A percentile compares a stretch with the other conserved stretches of the same genome.
Conservation (phyloP, 2,329 filamentous ascomycete genomes). For the Venturiaceae sp. region DNA sequence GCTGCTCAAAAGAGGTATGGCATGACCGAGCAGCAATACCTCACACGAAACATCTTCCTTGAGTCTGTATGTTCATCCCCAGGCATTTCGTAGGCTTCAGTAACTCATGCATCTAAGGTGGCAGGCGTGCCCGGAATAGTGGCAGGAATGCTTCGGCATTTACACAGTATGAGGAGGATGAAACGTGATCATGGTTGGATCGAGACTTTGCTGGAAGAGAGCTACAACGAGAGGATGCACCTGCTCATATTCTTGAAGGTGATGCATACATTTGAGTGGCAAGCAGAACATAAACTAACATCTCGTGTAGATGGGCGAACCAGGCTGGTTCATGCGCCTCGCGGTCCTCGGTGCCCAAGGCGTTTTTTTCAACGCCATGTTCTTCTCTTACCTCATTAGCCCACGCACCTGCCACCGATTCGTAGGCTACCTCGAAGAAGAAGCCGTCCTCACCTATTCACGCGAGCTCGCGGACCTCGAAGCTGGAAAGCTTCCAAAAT, state of each 20-base stretch:
- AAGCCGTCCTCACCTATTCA: slow-evolving; percentile 92
- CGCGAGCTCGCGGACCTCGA: slow-evolving; percentile 83
- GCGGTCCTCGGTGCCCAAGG: slow-evolving; percentile 91
- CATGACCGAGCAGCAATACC: slow-evolving; percentile 81
- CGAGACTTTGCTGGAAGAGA: slow-evolving; percentile 81
- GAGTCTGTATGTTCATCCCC: too few relatives aligned
- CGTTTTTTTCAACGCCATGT: slow-evolving; percentile 93
- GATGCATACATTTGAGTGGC: background rate
- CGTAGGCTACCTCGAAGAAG: slow-evolving; percentile 94
- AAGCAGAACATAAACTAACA: background rate
- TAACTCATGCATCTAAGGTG: too few relatives aligned
- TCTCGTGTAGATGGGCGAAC: slow-evolving; percentile 44
- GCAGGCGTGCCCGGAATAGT: slow-evolving; percentile 97
- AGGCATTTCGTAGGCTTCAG: too few relatives aligned
- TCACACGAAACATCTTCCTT: slow-evolving; percentile 83
- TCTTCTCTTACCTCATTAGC: slow-evolving; percentile 77
- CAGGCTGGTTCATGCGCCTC: slow-evolving; percentile 80
- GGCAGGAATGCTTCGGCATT: slow-evolving; percentile 83
- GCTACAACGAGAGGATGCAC: slow-evolving; percentile 91
- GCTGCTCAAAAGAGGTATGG: slow-evolving; percentile 52
- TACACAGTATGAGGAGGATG: slow-evolving; percentile 73
- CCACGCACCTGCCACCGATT: slow-evolving; percentile 89
- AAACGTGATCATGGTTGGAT: slow-evolving; percentile 95
- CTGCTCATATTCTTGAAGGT: slow-evolving; percentile 79
- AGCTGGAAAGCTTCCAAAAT: slow-evolving; percentile 69